Evolutionary conservation across 331 rosid species (phyloP), one percentile per base, ranked within the genome.

Genomic region (Quercus phellos): DNA sequence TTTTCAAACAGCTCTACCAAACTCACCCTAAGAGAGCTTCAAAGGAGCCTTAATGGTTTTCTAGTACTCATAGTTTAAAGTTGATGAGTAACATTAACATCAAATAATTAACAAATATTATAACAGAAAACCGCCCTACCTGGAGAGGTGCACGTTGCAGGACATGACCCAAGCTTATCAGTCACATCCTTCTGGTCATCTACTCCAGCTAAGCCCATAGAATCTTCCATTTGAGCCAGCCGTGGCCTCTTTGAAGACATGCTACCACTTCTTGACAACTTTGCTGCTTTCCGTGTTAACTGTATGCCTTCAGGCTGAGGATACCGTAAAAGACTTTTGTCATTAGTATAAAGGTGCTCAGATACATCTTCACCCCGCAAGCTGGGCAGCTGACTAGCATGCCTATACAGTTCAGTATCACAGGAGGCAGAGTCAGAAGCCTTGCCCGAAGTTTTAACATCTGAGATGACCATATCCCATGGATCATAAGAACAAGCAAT

Each of bases 191-290:
- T 90, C 74, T 83, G 77, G 70, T 86, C 89, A 59, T 90, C 89
- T 82, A 72, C 83, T 56, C 88, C 90, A 79, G 70, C 78, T 27
- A 24, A 58, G 76, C 73, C 73, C 0, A 8, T 19, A 61, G 84
- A 84, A 77, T 85, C 93, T 78, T 89, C 96, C 51, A 79, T 67
- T 69, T 76, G 91, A 75, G 81, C 81, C 51, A 85, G 79, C 54
- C 93, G 90, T 56, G 83, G 86, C 80, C 90, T 90, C 90, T 88
- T 93, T 26, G 89, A 82, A 86, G 85, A 68, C 19, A 84, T 78
- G 58, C 76, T 77, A 81, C 75, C 84, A 79, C 80, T 82, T 87
- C 90, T 87, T 26, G 79, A 82, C 32, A 82, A 69, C 79, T 90
- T 93, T 64, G 88, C 87, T 17, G 87, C 56, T 82, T 90, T 95